Base-by-base conservation (phyloP, 805 yeast genomes). In the Wickerhamiella musiphila region DNA sequence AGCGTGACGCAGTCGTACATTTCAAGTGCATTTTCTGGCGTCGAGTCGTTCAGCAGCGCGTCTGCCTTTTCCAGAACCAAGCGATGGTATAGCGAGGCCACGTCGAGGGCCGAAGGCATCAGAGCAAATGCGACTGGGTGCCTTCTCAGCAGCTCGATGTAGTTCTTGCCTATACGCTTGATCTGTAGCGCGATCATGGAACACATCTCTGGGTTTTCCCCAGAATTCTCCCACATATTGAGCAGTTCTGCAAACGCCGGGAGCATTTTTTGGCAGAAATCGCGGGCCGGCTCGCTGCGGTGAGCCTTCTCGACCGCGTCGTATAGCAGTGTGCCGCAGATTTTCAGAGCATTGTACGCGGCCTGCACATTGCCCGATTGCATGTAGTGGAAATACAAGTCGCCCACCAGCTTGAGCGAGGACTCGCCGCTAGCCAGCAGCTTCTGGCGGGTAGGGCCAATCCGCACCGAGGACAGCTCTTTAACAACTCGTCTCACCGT, bases 401-500 rank as follows among this genome's bases (percentile, higher is more conserved):
- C 65, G 16, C 73, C 65, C 23, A 82, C 50, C 2, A 68, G 56
- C 0, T 76, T 71, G 7, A 74, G 61, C 2, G 84, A 53, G 3
- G 68, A 52, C 0, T 81, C 79, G 0, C 78, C 66, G 38, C 77
- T 72, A 30, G 68, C 30, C 16, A 28, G 19, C 7, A 28, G 12
- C 4, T 17, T 15, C n/a, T 23, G 12, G 12, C 49, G 66, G 2
- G 86, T 70, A 39, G 81, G 66, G 5, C 96, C 96, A 22, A 86
- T 78, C 42, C 84, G 62, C 1, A 84, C 83, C 34, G 75, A 58
- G 1, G 84, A 65, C 17, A 86, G 53, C 3, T 67, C 61, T 52
- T 90, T 90, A 40, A 84, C 63, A 3, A 79, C 63, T 50, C 83
- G 93, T 51, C 81, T 81, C 33, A 79, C 49, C 12, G 79, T 71